Evolutionary conservation across 352 stramenopile species (phyloP).

Genomic region (Phytophthora multivora): DNA sequence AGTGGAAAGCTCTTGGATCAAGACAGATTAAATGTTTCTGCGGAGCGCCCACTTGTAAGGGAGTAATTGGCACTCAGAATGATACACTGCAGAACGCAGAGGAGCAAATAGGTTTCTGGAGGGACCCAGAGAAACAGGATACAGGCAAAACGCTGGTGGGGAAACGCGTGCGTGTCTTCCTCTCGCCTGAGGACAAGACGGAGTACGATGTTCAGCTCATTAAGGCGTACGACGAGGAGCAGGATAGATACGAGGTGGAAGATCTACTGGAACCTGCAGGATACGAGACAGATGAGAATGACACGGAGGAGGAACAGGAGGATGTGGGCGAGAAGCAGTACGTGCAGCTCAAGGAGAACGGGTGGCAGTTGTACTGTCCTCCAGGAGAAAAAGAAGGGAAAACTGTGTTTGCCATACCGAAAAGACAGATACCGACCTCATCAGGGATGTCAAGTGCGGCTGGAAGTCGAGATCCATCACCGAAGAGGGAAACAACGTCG

Average conservation of each 20-base stretch:
- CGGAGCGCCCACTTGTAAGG: slow-evolving; percentile 68
- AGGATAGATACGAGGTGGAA: slow-evolving; percentile 63
- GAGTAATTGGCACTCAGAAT: slow-evolving; percentile 69
- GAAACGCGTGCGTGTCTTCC: slow-evolving; percentile 69
- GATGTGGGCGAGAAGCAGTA: slow-evolving; percentile 37
- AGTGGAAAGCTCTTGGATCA: slow-evolving; percentile 91
- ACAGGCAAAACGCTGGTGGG: slow-evolving; percentile 49
- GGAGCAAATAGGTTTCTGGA: slow-evolving; percentile 56
- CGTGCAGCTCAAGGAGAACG: slow-evolving; percentile 42
- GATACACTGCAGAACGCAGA: slow-evolving; percentile 44
- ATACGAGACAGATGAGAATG: slow-evolving; percentile 40
- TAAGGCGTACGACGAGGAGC: slow-evolving; percentile 47
- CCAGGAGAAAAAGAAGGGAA: slow-evolving; percentile 59
- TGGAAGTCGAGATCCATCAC: slow-evolving; percentile 43
- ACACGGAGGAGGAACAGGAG: slow-evolving; percentile 46
- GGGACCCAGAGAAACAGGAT: slow-evolving; percentile 67
- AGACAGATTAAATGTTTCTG: slow-evolving; percentile 84
- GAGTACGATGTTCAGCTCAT: slow-evolving; percentile 61
- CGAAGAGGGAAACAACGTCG: slow-evolving; percentile 32
- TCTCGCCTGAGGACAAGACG: slow-evolving; percentile 58
- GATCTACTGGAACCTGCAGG: slow-evolving; percentile 34
- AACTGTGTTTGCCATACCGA: slow-evolving; percentile 84
- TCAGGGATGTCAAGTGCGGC: slow-evolving; percentile 24
- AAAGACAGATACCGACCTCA: slow-evolving; percentile 39
- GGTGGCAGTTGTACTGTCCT: slow-evolving; percentile 79